Conservation (phyloP, 306 rosid genomes). For the Acacia melanoxylon region DNA sequence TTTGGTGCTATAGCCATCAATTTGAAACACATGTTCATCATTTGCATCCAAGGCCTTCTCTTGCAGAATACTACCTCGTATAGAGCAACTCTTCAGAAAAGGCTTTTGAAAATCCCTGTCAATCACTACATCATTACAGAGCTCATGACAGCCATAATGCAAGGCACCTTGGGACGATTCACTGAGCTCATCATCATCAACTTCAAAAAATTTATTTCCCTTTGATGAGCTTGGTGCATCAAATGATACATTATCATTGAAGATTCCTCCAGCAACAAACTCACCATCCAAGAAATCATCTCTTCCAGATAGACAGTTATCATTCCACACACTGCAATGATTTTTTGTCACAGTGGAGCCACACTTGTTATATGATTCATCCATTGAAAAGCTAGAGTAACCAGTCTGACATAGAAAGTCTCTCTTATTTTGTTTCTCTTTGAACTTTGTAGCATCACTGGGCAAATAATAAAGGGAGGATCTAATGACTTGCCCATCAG, state of each 20-base stretch:
- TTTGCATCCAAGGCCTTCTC: conserved; percentile 49
- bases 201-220: conserved; percentile 45
- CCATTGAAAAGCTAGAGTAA: conserved; percentile 43
- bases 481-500: conserved; percentile 36
- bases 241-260: conserved; percentile 37
- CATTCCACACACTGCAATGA: conserved; percentile 29
- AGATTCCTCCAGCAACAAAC: conserved; percentile 35
- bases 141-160: conserved; percentile 36
- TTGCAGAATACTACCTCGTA: conserved; percentile 34
- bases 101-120: conserved; percentile 49
- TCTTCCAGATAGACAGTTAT: conserved; percentile 35
- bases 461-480: conserved; percentile 33
- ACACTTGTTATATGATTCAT: conserved; percentile 44
- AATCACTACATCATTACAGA: conserved; percentile 35
- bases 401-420: conserved; percentile 38
- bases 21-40: conserved; percentile 39
- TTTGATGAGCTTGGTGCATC: conserved; percentile 42
- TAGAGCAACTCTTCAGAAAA: conserved; percentile 62
- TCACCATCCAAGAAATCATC: conserved; percentile 42
- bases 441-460: conserved; percentile 33
- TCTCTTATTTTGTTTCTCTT: conserved; percentile 39
- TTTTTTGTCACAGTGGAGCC: conserved; percentile 36
- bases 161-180: conserved; percentile 41
- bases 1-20: conserved; percentile 47
- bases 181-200: conserved; percentile 28